These are phyloP conservation scores for Aristolochia contorta DNA, from an alignment of 164 flowering plant genomes.

Conservation along the genomic window DNA sequence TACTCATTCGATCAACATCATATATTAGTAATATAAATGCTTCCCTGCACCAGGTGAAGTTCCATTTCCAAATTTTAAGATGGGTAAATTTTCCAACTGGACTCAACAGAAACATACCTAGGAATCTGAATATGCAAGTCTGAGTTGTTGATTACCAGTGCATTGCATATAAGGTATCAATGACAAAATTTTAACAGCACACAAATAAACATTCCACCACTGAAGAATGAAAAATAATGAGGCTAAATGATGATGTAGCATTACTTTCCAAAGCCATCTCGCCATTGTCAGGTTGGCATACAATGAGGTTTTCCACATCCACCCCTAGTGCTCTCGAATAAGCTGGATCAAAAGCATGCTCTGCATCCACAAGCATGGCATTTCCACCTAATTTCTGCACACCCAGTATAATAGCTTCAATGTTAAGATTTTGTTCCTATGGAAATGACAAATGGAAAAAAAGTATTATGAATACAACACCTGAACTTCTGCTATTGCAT, in stretches of 20 bases:
- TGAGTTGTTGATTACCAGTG: no score
- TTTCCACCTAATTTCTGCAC: constrained; percentile 86
- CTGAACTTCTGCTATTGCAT: constrained; percentile 99
- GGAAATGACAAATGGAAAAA: neutral
- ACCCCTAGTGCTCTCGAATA: constrained; percentile 93
- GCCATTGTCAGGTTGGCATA: constrained; percentile 97
- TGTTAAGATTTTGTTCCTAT: neutral
- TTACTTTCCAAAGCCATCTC: constrained; percentile 99
- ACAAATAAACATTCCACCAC: no score
- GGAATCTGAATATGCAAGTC: no score
- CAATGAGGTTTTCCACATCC: constrained; percentile 90
- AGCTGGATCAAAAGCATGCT: constrained; percentile 98
- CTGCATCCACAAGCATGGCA: constrained; percentile 99
- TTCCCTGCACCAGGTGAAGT: no score
- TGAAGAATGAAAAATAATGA: neutral
- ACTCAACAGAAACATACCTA: no score
- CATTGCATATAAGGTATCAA: no score
- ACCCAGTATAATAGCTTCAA: constrained; percentile 1
- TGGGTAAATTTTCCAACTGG: no score
- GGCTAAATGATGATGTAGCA: constrained; percentile 1
- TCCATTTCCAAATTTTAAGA: no score
- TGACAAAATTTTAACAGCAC: no score
- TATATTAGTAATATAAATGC: no score
- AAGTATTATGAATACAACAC: constrained; percentile 20
- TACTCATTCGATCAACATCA: no score